Evolutionary conservation across 2,329 filamentous ascomycete genomes (phyloP), one percentile per base, ranked within the genome.

Genomic region (Fusarium buharicum): DNA sequence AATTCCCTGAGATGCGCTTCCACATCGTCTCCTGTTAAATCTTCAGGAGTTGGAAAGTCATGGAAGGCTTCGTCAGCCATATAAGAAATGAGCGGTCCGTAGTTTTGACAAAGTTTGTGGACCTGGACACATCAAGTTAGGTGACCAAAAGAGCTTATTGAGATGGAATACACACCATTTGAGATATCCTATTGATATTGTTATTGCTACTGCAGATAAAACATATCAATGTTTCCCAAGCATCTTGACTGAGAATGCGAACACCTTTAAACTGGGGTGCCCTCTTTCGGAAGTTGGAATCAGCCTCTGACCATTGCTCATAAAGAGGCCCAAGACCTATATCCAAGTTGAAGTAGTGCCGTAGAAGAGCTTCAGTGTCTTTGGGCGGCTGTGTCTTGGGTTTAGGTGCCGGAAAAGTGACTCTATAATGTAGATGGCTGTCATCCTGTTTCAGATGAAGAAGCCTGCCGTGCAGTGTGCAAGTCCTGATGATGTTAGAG

Each of bases 121-220:
- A 94, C 85, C 86, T 89, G 52, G 8, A 30, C 4, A 40, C 10
- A 14, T 6, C 17, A n/a, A 11, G 20, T 53, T 30, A 64, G 62
- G 44, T 37, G 39, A 28, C 27, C 43, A 1, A 6, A 18, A 3
- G 3, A 24, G 6, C 16, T 33, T 5, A 2, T 14, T 12, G 11
- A 28, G 12, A 1, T 13, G 4, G 7, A 8, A 17, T 8, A 39
- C 72, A 62, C 70, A 90, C 93, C 95, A 99, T 99, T 76, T 96
- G 91, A 6, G 91, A 94, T 74, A 99, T 99, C 34, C 95, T 87
- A 3, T 89, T 85, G 59, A 99, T 99, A 74, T 99, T 97, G 78
- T 99, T 99, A 78, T 99, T 99, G 77, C 93, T 97, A 77, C 93
- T 97, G 82, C 95, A 99, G 64, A 99, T 99, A 76, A 99, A 99